These are phyloP conservation scores for Cymbopogon citratus DNA, from an alignment of 176 grass and related monocot genomes.

Conservation along the genomic window DNA sequence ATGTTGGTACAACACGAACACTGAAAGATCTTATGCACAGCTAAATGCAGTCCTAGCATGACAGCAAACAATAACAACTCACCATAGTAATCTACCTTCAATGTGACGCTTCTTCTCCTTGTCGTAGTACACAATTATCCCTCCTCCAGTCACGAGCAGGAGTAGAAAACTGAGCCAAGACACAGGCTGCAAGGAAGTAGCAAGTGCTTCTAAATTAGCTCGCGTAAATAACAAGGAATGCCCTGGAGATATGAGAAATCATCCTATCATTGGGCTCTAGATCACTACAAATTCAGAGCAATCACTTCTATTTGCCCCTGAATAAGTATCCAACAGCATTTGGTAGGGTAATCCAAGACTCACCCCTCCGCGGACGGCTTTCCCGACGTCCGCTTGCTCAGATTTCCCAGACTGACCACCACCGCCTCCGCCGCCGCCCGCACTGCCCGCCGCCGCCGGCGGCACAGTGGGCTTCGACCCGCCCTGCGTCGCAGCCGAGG, in stretches of 20 bases:
- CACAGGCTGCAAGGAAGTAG: slow-evolving; percentile 51
- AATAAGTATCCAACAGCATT: not conserved
- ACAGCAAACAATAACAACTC: slow-evolving; percentile 44
- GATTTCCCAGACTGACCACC: slow-evolving; percentile 29
- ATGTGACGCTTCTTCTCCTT: slow-evolving; percentile 75
- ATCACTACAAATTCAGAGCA: not conserved
- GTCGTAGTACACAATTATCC: slow-evolving; percentile 66
- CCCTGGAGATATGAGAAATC: no score
- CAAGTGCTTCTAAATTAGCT: not conserved
- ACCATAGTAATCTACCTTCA: slow-evolving; percentile 91
- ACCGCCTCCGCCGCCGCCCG: not conserved
- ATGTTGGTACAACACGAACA: not conserved
- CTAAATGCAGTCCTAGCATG: not conserved
- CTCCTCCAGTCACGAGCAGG: slow-evolving; percentile 75
- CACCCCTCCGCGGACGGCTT: slow-evolving; percentile 63
- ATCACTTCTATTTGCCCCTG: not conserved
- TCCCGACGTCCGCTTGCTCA: slow-evolving; percentile 30
- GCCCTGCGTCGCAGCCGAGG: not conserved
- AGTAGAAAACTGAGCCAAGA: slow-evolving; percentile 84
- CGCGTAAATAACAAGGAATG: not conserved
- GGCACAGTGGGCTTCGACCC: not conserved
- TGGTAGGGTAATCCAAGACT: not conserved
- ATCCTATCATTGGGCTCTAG: not conserved
- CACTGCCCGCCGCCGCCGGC: not conserved
- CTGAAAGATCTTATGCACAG: not conserved